A percentile compares a stretch with the other conserved stretches of the same genome.
Evolutionary conservation across 2,329 filamentous ascomycete genomes (phyloP).

Genomic region (Colletotrichum euphorbiae): DNA sequence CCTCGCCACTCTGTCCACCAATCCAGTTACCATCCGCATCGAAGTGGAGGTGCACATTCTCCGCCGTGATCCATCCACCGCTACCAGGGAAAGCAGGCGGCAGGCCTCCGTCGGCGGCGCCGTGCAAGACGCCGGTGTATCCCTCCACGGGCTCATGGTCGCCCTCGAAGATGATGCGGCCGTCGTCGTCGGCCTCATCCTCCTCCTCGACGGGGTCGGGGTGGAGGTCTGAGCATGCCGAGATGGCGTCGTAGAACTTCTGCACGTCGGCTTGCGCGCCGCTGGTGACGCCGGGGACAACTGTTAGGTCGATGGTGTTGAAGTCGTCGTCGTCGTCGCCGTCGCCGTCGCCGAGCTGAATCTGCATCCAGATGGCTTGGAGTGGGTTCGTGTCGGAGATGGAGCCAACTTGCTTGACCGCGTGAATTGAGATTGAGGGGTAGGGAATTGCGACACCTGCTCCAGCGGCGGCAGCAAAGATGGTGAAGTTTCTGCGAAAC

Average conservation of each 20-base stretch:
- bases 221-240: slow-evolving; percentile 80
- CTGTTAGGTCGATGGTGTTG: slow-evolving; percentile 74
- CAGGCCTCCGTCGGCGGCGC: slow-evolving; percentile 61
- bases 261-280: slow-evolving; percentile 46
- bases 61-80: slow-evolving; percentile 88
- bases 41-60: slow-evolving; percentile 88
- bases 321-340: slow-evolving; percentile 68
- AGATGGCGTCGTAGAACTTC: slow-evolving; percentile 76
- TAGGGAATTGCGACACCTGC: slow-evolving; percentile 78
- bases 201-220: slow-evolving; percentile 74
- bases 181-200: slow-evolving; percentile 67
- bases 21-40: slow-evolving; percentile 86
- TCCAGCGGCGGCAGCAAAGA: slow-evolving; percentile 70
- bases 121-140: slow-evolving; percentile 65
- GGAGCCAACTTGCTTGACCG: slow-evolving; percentile 69
- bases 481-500: slow-evolving; percentile 59
- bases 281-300: slow-evolving; percentile 62
- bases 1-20: slow-evolving; percentile 50
- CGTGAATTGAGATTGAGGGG: slow-evolving; percentile 80
- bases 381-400: slow-evolving; percentile 52
- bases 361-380: slow-evolving; percentile 73
- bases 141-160: slow-evolving; percentile 68
- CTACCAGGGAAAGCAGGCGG: slow-evolving; percentile 79
- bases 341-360: slow-evolving; percentile 71
- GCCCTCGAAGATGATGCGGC: slow-evolving; percentile 69